phyloP scores from a whole-genome alignment of 345 rosid genomes.

The Ailanthus altissimus region DNA sequence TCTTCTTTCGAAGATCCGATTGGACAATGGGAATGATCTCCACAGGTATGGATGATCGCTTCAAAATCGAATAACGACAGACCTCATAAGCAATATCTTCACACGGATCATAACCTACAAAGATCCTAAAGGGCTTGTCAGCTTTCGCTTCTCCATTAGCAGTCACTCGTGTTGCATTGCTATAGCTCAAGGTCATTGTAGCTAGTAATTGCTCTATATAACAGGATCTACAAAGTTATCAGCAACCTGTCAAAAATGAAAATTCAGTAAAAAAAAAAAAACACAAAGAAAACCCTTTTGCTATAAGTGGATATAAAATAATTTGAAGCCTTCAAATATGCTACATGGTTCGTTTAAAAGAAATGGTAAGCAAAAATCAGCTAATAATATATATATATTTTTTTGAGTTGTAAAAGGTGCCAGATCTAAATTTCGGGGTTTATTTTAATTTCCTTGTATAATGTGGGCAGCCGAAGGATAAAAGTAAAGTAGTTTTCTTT shows the following conservation, averaged over 20 bases:
- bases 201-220: background rate
- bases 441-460: background rate
- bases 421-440: constrained; percentile 1
- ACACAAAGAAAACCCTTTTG: background rate
- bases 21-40: constrained; percentile 80
- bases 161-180: constrained; percentile 21
- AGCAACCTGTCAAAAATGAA: background rate
- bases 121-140: constrained; percentile 62
- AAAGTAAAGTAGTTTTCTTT: background rate
- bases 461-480: background rate
- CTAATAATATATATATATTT: background rate
- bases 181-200: constrained; percentile 40
- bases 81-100: constrained; percentile 91
- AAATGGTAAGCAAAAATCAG: background rate
- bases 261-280: background rate
- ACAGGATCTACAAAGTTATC: constrained; percentile 10
- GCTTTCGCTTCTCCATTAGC: constrained; percentile 20
- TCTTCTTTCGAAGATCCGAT: constrained; percentile 69
- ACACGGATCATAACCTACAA: constrained; percentile 89
- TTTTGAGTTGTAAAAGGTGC: background rate
- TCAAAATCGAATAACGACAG: constrained; percentile 68
- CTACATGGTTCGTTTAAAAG: background rate
- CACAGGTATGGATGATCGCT: constrained; percentile 78
- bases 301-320: background rate
- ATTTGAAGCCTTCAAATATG: background rate